These are phyloP conservation scores for Cyclotella kingstonii DNA, from an alignment of 108 stramenopile genomes.

Conservation along the genomic window DNA sequence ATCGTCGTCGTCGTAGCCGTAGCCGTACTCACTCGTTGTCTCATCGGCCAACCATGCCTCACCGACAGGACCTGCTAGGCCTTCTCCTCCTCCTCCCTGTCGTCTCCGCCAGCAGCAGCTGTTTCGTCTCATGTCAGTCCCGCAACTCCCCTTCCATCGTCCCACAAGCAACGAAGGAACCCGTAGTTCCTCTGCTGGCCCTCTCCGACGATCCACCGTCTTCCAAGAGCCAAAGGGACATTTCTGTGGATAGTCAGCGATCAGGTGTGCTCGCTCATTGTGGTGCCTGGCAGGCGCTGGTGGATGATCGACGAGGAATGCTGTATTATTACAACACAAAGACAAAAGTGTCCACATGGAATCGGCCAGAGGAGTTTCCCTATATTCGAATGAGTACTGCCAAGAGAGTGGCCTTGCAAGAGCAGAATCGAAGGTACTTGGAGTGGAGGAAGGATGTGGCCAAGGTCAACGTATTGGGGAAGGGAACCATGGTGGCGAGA, in stretches of 20 bases:
- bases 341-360: slow-evolving; percentile 73
- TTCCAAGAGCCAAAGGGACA: slow-evolving; percentile 1
- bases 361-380: slow-evolving; percentile 52
- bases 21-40: too few species aligned
- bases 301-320: slow-evolving; percentile 36
- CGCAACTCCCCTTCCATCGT: too few species aligned
- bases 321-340: slow-evolving; percentile 68
- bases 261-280: neutral
- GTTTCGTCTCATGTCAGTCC: too few species aligned
- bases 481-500: neutral
- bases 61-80: too few species aligned
- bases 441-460: slow-evolving; percentile 10
- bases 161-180: too few species aligned
- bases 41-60: too few species aligned
- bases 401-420: slow-evolving; percentile 9
- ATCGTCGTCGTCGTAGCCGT: too few species aligned
- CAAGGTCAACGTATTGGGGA: neutral
- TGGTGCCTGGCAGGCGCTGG: slow-evolving; percentile 4
- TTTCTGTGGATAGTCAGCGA: neutral
- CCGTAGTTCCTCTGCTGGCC: too few species aligned
- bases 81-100: too few species aligned
- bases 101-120: too few species aligned
- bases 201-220: neutral
- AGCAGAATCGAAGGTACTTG: slow-evolving; percentile 9
- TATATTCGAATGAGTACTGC: slow-evolving; percentile 16